These are phyloP conservation scores for Imleria badia DNA, from an alignment of 768 basidiomycete genomes.

Conservation along the genomic window DNA sequence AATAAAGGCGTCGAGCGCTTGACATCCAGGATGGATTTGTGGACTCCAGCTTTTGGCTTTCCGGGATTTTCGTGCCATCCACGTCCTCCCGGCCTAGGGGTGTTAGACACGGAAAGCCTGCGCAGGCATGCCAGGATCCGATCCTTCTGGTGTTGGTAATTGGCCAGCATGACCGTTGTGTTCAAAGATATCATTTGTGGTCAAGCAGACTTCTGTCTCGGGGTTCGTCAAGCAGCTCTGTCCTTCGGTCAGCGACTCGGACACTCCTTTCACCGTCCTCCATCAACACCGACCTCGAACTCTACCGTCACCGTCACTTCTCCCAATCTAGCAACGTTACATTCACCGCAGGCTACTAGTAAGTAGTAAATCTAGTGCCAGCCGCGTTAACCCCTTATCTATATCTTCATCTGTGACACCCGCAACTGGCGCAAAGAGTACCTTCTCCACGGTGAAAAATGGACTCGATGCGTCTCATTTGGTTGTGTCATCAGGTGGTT, in stretches of 20 bases:
- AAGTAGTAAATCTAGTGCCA: neutral
- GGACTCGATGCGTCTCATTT: neutral
- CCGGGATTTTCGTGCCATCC: neutral
- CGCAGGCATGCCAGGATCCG: neutral
- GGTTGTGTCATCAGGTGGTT: neutral
- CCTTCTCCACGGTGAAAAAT: neutral
- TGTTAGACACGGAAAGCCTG: neutral
- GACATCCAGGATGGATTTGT: neutral
- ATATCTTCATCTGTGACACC: neutral
- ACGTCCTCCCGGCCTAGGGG: neutral
- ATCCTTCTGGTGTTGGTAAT: neutral
- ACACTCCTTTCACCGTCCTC: neutral
- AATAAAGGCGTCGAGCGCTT: constrained; percentile 7
- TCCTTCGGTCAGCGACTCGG: neutral
- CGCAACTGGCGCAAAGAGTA: neutral
- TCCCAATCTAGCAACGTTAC: neutral
- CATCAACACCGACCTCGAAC: neutral
- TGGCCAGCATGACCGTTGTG: neutral
- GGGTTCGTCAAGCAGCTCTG: neutral
- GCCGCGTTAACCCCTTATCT: neutral
- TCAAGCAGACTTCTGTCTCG: neutral
- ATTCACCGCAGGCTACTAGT: neutral
- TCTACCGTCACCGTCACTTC: neutral
- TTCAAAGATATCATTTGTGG: neutral
- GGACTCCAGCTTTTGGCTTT: no score